A percentile compares a stretch with the other conserved stretches of the same genome.
Conservation (phyloP, 495 filamentous ascomycete species). For the Penicillium chermesinum region DNA sequence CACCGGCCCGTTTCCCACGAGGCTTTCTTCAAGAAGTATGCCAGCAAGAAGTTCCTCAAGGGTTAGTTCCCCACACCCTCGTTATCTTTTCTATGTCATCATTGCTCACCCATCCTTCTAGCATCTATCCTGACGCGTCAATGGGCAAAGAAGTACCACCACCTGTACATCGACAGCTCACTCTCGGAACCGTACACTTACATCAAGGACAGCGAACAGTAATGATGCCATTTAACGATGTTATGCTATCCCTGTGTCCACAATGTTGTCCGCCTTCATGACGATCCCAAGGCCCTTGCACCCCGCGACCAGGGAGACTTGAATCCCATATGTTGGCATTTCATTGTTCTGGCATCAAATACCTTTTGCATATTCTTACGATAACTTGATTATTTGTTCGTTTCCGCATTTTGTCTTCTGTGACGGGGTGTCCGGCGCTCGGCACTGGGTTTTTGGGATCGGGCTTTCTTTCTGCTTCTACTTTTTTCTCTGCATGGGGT, state of each 20-base stretch:
- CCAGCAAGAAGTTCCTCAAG: slow-evolving; percentile 97
- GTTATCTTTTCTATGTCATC: neutral
- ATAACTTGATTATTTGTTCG: slow-evolving; percentile 41
- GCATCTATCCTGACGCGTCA: slow-evolving; percentile 86
- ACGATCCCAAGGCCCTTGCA: slow-evolving; percentile 22
- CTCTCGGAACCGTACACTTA: slow-evolving; percentile 34
- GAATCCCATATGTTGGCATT: slow-evolving; percentile 42
- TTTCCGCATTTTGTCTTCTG: slow-evolving; percentile 36
- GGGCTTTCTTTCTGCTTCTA: slow-evolving; percentile 15
- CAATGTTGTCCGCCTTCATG: slow-evolving; percentile 21
- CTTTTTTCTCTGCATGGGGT: slow-evolving; percentile 29
- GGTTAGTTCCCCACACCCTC: slow-evolving; percentile 47
- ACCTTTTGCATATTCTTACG: slow-evolving; percentile 45
- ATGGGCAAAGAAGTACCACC: slow-evolving; percentile 78
- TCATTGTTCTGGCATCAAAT: slow-evolving; percentile 41
- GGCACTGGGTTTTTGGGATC: slow-evolving; percentile 19
- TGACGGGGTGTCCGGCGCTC: slow-evolving; percentile 40
- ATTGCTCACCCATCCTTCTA: slow-evolving; percentile 30
- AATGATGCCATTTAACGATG: slow-evolving; percentile 26
- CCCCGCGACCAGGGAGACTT: slow-evolving; percentile 24
- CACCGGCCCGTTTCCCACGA: slow-evolving; percentile 83
- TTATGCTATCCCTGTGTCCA: slow-evolving; percentile 25
- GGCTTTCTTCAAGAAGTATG: slow-evolving; percentile 99
- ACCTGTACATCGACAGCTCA: slow-evolving; percentile 39
- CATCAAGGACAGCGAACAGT: slow-evolving; percentile 36